Percentiles rank a stretch among this genome's conserved stretches.
Evolutionary conservation across 495 filamentous ascomycete genomes (phyloP).

Genomic region (Hyaloscypha finlandica): DNA sequence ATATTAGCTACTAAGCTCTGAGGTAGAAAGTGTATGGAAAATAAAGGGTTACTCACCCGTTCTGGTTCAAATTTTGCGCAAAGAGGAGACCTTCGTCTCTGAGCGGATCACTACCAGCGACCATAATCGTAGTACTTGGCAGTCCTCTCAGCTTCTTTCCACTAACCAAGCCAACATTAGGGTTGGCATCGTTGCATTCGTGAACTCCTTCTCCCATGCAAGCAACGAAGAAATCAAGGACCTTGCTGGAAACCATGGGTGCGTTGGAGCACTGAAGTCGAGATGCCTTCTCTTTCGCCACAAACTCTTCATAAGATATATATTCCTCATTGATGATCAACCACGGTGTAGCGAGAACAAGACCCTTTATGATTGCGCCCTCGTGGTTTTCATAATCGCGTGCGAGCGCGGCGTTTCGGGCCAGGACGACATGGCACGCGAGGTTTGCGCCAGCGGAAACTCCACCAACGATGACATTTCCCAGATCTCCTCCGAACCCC

Average conservation of each 20-base stretch:
- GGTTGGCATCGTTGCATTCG: not conserved
- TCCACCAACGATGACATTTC: not conserved
- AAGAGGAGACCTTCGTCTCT: slow-evolving; percentile 1
- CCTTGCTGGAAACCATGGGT: not conserved
- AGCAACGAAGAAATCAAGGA: not conserved
- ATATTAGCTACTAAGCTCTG: not conserved
- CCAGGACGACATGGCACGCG: not conserved
- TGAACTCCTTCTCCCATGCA: not conserved
- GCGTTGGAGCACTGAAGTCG: not conserved
- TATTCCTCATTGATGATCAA: not conserved
- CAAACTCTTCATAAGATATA: not conserved
- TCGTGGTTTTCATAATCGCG: not conserved
- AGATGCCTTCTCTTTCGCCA: not conserved
- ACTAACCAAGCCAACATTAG: not conserved
- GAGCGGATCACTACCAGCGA: not conserved
- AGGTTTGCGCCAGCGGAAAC: slow-evolving; percentile 2
- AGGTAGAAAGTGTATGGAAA: not conserved
- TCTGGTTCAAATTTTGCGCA: not conserved
- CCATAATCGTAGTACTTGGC: slow-evolving; percentile 1
- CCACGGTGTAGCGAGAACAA: not conserved
- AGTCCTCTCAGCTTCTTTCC: not conserved
- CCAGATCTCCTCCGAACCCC: not conserved
- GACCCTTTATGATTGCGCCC: not conserved
- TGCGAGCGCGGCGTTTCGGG: not conserved
- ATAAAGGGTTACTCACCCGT: not conserved